Percentiles rank a stretch among this genome's conserved stretches.
These are phyloP conservation scores for Cladophialophora psammophila DNA, from an alignment of 2,329 filamentous ascomycete genomes.

Conservation along the genomic window DNA sequence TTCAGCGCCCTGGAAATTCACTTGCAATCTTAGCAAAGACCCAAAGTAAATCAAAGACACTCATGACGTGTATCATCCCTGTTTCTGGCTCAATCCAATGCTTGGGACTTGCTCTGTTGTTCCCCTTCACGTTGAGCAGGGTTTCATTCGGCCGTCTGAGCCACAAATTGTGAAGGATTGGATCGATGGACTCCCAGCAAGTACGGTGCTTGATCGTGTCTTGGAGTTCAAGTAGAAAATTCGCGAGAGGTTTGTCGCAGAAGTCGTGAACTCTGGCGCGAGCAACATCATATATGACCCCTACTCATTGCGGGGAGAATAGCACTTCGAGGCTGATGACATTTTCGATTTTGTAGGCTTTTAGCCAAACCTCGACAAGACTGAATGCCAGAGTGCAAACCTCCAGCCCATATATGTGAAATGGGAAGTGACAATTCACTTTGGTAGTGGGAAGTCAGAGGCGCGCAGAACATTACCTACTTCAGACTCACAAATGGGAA, in stretches of 20 bases:
- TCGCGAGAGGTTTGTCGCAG: neutral
- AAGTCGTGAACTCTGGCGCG: neutral
- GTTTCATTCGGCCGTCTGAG: neutral
- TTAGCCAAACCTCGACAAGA: neutral
- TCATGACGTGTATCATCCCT: slow-evolving; percentile 1
- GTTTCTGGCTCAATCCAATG: slow-evolving; percentile 2
- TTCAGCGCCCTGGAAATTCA: neutral
- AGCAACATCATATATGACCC: neutral
- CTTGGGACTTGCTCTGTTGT: neutral
- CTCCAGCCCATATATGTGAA: neutral
- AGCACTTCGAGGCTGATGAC: neutral
- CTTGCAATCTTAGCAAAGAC: neutral
- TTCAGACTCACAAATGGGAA: neutral
- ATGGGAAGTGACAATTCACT: neutral
- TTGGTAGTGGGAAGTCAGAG: neutral
- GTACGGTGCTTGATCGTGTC: neutral
- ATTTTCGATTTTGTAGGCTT: slow-evolving; percentile 1
- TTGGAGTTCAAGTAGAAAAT: neutral
- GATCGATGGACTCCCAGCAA: neutral
- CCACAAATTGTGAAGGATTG: neutral
- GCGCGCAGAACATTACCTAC: neutral
- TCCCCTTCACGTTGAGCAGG: slow-evolving; percentile 1
- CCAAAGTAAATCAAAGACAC: neutral
- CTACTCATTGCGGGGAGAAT: neutral
- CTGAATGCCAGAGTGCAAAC: slow-evolving; percentile 2